These are phyloP conservation scores for Erodium texanum DNA, from an alignment of 441 rosid species.

Conservation along the genomic window DNA sequence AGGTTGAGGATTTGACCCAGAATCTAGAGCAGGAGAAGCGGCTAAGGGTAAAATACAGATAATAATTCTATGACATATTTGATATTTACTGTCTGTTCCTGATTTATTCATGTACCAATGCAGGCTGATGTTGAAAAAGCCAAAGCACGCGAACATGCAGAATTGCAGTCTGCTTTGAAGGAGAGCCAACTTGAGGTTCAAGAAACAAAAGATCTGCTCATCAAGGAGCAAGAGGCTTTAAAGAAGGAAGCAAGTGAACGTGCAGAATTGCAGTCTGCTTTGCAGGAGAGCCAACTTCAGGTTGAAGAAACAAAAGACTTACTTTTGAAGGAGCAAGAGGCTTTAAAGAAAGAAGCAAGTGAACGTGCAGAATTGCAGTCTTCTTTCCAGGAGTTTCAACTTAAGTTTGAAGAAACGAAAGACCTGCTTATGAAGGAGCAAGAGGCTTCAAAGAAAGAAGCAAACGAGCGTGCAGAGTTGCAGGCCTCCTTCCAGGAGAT, in stretches of 20 bases:
- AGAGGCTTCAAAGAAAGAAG: conserved; percentile 31
- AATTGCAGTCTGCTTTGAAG: conserved; percentile 28
- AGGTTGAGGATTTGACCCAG: conserved; percentile 84
- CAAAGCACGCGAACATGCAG: conserved; percentile 56
- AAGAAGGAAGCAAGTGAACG: conserved; percentile 38
- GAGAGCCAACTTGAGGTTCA: conserved; percentile 57
- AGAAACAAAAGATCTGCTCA: conserved; percentile 70
- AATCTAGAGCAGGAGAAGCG: conserved; percentile 66
- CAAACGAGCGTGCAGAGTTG: conserved; percentile 52
- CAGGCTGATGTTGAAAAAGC: conserved; percentile 83
- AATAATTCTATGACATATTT: not conserved
- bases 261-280: conserved; percentile 53
- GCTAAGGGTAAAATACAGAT: conserved; percentile 44
- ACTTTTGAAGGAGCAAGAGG: conserved; percentile 67
- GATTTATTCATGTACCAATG: conserved; percentile 20
- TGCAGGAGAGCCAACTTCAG: conserved; percentile 56
- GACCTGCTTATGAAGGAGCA: conserved; percentile 62
- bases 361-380: conserved; percentile 1
- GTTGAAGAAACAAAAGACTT: conserved; percentile 71
- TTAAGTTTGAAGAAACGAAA: conserved; percentile 29
- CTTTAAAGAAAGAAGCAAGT: conserved; percentile 30
- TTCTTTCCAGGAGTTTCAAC: not conserved
- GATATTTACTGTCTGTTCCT: conserved; percentile 7
- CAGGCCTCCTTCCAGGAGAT: conserved; percentile 58
- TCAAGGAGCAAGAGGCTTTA: conserved; percentile 68